phyloP scores from a whole-genome alignment of 108 stramenopile genomes.

The Cyclotella baltica region DNA sequence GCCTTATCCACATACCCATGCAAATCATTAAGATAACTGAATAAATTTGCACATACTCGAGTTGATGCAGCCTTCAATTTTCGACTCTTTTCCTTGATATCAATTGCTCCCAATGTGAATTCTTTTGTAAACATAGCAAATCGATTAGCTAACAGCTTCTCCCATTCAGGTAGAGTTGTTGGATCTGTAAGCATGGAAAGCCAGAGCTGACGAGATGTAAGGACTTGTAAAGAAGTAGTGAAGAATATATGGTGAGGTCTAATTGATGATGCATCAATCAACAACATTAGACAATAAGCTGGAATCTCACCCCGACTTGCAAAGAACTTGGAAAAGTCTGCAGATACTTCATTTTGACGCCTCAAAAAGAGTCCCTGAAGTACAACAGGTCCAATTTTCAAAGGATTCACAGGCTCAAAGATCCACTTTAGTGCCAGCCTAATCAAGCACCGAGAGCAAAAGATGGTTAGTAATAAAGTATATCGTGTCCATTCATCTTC shows the following conservation, averaged over 20 bases:
- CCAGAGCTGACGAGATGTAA: conserved; percentile 60
- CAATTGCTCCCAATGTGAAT: conserved; percentile 33
- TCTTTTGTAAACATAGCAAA: conserved; percentile 46
- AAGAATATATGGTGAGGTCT: background rate
- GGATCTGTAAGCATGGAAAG: conserved; percentile 61
- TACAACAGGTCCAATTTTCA: conserved; percentile 65
- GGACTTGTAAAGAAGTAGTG: conserved; percentile 13
- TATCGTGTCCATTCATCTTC: background rate
- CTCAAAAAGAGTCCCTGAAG: conserved; percentile 74
- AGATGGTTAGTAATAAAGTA: background rate
- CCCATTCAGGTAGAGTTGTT: conserved; percentile 51
- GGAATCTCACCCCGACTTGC: conserved; percentile 29
- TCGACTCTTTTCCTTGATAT: conserved; percentile 39
- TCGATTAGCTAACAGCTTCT: conserved; percentile 44
- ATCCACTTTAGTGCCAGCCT: conserved; percentile 78
- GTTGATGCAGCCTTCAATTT: conserved; percentile 57
- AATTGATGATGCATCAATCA: background rate
- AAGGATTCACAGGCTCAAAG: conserved; percentile 74
- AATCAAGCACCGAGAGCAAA: too few species aligned
- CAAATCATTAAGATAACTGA: conserved; percentile 46
- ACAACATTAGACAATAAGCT: background rate
- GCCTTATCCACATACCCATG: conserved; percentile 69
- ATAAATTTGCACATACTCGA: conserved; percentile 39
- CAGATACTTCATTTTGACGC: conserved; percentile 61
- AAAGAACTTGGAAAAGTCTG: conserved; percentile 62